Conservation (phyloP, 129 eudicot genomes). For the Flaveria robusta region DNA sequence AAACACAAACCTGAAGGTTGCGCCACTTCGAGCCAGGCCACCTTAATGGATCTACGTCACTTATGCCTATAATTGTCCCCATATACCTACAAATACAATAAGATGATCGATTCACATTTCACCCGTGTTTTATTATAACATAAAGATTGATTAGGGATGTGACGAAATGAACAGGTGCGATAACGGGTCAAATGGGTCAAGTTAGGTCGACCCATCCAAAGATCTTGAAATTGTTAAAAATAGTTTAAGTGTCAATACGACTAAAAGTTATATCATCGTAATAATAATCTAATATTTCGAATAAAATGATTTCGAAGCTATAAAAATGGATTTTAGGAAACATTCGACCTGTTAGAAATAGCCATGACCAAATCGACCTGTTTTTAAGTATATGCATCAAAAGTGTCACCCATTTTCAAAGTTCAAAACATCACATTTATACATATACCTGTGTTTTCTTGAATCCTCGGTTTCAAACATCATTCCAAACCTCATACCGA, state of each 20-base stretch:
- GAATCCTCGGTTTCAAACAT: conserved; percentile 99
- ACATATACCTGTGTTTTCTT: conserved; percentile 74
- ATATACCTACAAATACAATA: conserved; percentile 60
- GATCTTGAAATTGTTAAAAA: neutral
- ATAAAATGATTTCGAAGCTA: neutral
- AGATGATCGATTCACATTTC: neutral
- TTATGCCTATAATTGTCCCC: conserved; percentile 88
- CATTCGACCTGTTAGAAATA: neutral
- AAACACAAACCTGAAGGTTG: conserved; percentile 53
- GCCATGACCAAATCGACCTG: neutral
- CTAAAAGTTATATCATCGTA: neutral
- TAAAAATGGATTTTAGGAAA: neutral
- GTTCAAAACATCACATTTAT: neutral
- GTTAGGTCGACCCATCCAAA: neutral
- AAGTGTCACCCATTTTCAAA: neutral
- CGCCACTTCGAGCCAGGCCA: conserved; percentile 99
- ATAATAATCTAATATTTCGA: neutral
- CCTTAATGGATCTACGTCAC: conserved; percentile 82
- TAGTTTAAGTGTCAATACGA: neutral
- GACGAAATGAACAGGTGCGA: neutral
- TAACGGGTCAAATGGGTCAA: neutral
- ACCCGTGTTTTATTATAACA: neutral
- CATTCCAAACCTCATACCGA: conserved; percentile 97
- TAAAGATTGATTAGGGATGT: neutral
- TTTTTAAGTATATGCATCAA: neutral